phyloP scores from a whole-genome alignment of 2,329 filamentous ascomycete species.

The Apiospora hydei region DNA sequence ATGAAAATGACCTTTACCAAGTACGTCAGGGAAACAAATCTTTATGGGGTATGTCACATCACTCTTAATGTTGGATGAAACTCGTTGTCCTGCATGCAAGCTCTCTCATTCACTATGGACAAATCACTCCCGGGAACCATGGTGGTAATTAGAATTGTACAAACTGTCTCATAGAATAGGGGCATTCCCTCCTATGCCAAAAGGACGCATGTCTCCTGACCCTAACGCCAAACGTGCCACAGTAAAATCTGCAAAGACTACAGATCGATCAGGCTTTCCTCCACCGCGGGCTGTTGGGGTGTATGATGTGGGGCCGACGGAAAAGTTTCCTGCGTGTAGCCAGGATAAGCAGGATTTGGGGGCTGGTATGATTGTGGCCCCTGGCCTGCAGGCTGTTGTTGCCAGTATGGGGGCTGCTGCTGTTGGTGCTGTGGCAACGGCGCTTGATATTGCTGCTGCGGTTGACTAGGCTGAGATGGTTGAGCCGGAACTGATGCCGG shows the following conservation, averaged over 20 bases:
- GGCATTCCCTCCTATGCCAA: background rate
- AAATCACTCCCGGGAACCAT: background rate
- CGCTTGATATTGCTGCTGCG: slow-evolving; percentile 44
- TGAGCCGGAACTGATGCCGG: slow-evolving; percentile 39
- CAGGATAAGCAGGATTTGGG: slow-evolving; percentile 48
- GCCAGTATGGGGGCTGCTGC: slow-evolving; percentile 59
- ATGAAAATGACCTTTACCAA: background rate
- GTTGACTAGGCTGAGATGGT: slow-evolving; percentile 39
- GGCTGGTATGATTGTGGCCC: slow-evolving; percentile 47
- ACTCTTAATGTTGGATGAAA: too few relatives aligned
- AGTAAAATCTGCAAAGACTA: slow-evolving; percentile 42
- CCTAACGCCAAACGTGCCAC: slow-evolving; percentile 3
- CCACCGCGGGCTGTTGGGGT: slow-evolving; percentile 65
- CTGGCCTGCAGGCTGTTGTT: slow-evolving; percentile 52
- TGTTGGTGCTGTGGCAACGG: slow-evolving; percentile 47
- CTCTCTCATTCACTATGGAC: background rate
- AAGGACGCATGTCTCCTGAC: background rate
- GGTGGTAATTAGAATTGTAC: background rate
- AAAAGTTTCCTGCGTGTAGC: slow-evolving; percentile 68
- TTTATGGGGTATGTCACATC: too few relatives aligned
- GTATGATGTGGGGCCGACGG: slow-evolving; percentile 71
- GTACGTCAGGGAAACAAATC: too few relatives aligned
- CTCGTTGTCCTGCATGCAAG: background rate
- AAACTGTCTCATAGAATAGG: slow-evolving; percentile 2
- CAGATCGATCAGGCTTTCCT: slow-evolving; percentile 84